These are phyloP conservation scores for Cavenderia fasciculata DNA, from an alignment of 78 protist genomes.

Conservation along the genomic window DNA sequence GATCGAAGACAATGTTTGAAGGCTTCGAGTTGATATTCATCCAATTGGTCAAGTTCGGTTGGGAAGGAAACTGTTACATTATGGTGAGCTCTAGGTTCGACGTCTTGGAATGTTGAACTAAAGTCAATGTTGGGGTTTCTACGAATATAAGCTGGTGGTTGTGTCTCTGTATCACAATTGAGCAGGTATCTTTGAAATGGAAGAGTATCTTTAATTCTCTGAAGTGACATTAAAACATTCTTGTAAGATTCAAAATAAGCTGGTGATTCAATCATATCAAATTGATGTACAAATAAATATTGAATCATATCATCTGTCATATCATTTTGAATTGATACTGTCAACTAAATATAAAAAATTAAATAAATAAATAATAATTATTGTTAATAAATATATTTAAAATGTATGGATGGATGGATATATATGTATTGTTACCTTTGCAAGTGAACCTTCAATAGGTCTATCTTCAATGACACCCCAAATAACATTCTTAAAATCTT, in stretches of 20 bases:
- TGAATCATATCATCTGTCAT: neutral
- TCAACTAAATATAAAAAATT: no score
- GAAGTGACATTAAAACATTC: constrained; percentile 58
- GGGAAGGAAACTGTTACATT: neutral
- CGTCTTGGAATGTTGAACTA: neutral
- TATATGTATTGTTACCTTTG: constrained; percentile 12
- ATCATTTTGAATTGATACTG: constrained; percentile 4
- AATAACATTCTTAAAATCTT: constrained; percentile 1
- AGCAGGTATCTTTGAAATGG: constrained; percentile 63
- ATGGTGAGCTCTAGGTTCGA: neutral
- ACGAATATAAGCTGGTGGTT: constrained; percentile 35
- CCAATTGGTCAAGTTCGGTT: constrained; percentile 1
- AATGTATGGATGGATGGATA: no score
- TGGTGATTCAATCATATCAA: constrained; percentile 63
- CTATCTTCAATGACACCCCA: constrained; percentile 35
- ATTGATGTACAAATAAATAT: neutral
- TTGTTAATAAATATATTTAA: no score
- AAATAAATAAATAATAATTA: no score
- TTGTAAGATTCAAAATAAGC: constrained; percentile 33
- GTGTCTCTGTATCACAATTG: neutral
- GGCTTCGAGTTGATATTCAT: constrained; percentile 51
- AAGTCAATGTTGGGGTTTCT: constrained; percentile 1
- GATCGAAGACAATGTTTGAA: constrained; percentile 33
- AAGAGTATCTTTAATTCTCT: constrained; percentile 4
- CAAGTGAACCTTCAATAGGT: constrained; percentile 32